Evolutionary conservation across 108 stramenopile species (phyloP), one percentile per base, ranked within the genome.

Genomic region (Cyclotella cryptica): DNA sequence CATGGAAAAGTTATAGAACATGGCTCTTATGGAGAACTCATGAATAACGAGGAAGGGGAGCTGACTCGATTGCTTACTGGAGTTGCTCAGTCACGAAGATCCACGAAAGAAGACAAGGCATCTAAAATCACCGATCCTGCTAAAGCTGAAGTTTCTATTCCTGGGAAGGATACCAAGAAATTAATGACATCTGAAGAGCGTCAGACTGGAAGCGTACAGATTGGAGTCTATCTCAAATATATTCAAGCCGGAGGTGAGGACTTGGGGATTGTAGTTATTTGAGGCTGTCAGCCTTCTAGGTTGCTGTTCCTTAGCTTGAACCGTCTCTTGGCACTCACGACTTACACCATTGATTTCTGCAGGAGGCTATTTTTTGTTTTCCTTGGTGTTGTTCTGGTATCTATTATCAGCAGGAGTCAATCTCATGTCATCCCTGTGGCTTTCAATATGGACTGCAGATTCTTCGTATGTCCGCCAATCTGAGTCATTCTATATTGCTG

Each of bases 371-470:
- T 24, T 74, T 21, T 52, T 66, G 13, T 89, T 90, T 69, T 27
- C 58, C 26, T 64, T 73, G 21, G 83, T 89, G 10, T 88, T 84
- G 41, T 59, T 84, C 66, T 77, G 58, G 21, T 93, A 80, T 62
- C 63, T 93, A 14, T 58, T 90, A 27, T 87, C 77, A 14, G 72
- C 87, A 63, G 90, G 86, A 1, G 83, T 77, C 17, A 75, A 62
- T 58, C 55, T 91, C 43, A 66, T 77, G 24, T 84, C 67, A 13
- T 63, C 61, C 9, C 64, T 84, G 0, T 90, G 89, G 91, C 71
- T 92, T 29, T 81, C 89, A 12, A 72, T 88, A 27, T 92, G 91
- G 91, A 90, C 91, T 39, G 78, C 86, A 15, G 91, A 92, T 67
- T 64, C 85, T 27, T 47, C 45, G 24, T 92, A 88, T 66, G 78